phyloP scores from a whole-genome alignment of 306 rosid species.

The Pyrus betulifolia region DNA sequence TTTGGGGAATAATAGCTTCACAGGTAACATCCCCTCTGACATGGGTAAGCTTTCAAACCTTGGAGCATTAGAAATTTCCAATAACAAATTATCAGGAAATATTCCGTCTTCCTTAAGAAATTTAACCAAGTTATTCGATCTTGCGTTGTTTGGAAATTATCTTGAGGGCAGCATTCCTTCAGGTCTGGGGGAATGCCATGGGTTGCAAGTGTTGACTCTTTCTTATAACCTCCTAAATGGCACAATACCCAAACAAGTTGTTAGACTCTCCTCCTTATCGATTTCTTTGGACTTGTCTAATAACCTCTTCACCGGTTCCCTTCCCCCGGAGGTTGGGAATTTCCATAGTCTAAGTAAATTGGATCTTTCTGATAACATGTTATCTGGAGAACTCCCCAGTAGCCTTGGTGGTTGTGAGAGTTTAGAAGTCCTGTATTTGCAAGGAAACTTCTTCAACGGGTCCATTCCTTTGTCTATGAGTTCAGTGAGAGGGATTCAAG shows the following conservation, averaged over 20 bases:
- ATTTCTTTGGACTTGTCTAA: neutral
- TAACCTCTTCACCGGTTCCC: neutral
- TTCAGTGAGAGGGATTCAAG: neutral
- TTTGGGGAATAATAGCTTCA: no score
- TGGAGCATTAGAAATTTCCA: no score
- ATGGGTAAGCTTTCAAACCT: no score
- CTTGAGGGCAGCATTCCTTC: neutral
- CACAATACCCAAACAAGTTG: neutral
- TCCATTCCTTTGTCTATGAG: neutral
- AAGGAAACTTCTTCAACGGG: neutral
- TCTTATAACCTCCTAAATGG: neutral
- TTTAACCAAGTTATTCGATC: neutral
- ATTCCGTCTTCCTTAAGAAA: no score
- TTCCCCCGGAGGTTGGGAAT: neutral
- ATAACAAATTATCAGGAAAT: no score
- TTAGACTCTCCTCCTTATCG: neutral
- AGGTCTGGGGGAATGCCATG: neutral
- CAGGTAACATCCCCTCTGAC: no score
- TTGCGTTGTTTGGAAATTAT: accelerated
- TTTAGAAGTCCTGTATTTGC: neutral
- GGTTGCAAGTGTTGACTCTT: accelerated
- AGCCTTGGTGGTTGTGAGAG: neutral
- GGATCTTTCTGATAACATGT: neutral
- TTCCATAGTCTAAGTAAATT: neutral
- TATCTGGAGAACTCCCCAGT: neutral